phyloP scores from a whole-genome alignment of 2,329 filamentous ascomycete species.

The Penicillium sp. region DNA sequence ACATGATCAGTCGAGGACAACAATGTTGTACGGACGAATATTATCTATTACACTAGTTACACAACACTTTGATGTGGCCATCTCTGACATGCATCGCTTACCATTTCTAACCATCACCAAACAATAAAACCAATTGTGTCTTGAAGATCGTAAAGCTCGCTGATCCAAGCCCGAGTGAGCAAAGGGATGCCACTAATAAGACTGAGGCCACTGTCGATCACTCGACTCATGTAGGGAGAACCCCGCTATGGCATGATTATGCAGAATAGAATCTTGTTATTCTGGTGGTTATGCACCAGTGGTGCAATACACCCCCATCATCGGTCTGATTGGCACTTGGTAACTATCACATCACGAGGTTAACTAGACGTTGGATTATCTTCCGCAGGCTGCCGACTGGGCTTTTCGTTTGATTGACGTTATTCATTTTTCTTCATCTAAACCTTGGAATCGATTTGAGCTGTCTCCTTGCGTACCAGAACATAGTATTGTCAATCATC shows the following conservation, averaged over 20 bases:
- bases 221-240: slow-evolving; percentile 13
- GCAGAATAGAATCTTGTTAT: slow-evolving; percentile 1
- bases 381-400: slow-evolving; percentile 16
- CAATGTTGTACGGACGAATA: neutral
- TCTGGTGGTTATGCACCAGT: slow-evolving; percentile 1
- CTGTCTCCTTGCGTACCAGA: slow-evolving; percentile 1
- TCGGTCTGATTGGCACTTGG: slow-evolving; percentile 9
- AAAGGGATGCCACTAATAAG: neutral
- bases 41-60: neutral
- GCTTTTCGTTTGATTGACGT: neutral
- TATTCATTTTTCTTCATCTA: neutral
- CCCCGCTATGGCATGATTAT: slow-evolving; percentile 14
- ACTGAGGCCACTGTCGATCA: slow-evolving; percentile 16
- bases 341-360: neutral
- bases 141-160: neutral
- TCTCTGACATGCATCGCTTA: neutral
- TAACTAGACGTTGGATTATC: neutral
- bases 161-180: neutral
- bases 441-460: neutral
- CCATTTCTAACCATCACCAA: neutral
- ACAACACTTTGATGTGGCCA: neutral
- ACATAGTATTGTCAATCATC: neutral
- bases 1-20: slow-evolving; percentile 4
- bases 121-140: neutral
- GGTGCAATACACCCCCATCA: slow-evolving; percentile 12